These are phyloP conservation scores for Jimgerdemannia flammicorona DNA, from an alignment of 192 early-diverging fungal species.

Conservation along the genomic window DNA sequence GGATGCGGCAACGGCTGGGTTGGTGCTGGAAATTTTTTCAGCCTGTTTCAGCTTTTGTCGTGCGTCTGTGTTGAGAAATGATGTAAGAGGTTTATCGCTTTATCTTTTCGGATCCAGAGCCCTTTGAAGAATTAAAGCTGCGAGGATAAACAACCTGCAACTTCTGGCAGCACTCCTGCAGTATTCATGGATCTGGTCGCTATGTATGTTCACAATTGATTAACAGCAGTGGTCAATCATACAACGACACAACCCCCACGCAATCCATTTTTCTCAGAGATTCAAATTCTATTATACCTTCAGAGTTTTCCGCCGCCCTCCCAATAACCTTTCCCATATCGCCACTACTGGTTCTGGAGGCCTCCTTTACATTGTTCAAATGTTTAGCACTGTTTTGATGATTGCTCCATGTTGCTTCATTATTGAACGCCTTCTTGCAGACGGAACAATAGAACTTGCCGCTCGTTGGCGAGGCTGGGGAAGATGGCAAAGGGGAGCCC, in stretches of 20 bases:
- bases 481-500: background rate
- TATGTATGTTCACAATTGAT: background rate
- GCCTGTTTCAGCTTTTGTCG: slow-evolving; percentile 17
- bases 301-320: background rate
- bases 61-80: background rate
- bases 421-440: slow-evolving; percentile 48
- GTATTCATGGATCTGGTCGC: background rate
- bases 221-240: too few species aligned
- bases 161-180: background rate
- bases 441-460: slow-evolving; percentile 34
- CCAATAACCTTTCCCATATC: background rate
- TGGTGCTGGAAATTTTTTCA: slow-evolving; percentile 20
- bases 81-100: too few species aligned
- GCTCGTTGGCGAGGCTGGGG: background rate
- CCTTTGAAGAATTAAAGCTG: too few species aligned
- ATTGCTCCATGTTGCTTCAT: slow-evolving; percentile 38
- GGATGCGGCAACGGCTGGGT: slow-evolving; percentile 28
- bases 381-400: slow-evolving; percentile 51
- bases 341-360: slow-evolving; percentile 13
- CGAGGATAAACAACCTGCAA: background rate
- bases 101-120: too few species aligned
- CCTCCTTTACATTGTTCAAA: slow-evolving; percentile 37
- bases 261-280: background rate
- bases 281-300: background rate
- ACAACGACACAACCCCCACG: too few species aligned